These are phyloP conservation scores for Aspergillus alliaceus DNA, from an alignment of 2,329 filamentous ascomycete species.

Conservation along the genomic window DNA sequence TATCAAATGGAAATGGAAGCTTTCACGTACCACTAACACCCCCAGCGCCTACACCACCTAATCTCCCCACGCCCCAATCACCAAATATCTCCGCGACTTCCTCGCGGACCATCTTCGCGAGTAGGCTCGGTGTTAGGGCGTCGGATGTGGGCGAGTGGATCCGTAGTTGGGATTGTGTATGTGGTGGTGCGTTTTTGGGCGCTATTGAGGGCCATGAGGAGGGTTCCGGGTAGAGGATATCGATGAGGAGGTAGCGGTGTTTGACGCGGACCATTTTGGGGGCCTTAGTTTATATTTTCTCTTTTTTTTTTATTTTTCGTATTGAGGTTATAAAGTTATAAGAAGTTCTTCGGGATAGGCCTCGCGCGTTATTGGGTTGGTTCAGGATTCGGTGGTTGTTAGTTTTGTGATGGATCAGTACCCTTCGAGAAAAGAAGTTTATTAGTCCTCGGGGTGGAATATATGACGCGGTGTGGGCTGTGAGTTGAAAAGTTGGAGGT, in stretches of 20 bases:
- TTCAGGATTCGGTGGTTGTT: too few species aligned
- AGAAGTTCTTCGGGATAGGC: too few species aligned
- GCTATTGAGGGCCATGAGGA: conserved; percentile 36
- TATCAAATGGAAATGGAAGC: too few species aligned
- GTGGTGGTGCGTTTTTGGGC: conserved; percentile 26
- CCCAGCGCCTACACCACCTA: conserved; percentile 65
- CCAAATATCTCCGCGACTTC: conserved; percentile 76
- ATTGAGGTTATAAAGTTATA: not conserved
- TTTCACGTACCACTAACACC: conserved; percentile 67
- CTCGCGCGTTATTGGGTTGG: too few species aligned
- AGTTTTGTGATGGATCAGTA: too few species aligned
- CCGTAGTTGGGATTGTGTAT: conserved; percentile 62
- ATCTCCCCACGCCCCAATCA: conserved; percentile 70
- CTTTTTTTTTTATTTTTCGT: not conserved
- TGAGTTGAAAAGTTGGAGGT: not conserved
- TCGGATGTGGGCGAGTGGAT: conserved; percentile 79
- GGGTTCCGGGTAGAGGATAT: conserved; percentile 78
- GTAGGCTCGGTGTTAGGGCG: conserved; percentile 63
- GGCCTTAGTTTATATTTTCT: not conserved
- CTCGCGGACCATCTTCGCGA: conserved; percentile 69
- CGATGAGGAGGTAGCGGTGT: conserved; percentile 91
- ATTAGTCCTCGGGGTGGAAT: not conserved
- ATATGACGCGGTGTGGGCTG: not conserved
- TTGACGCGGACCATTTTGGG: conserved; percentile 87
- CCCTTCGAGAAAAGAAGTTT: not conserved